These are phyloP conservation scores for Borovskyia barvae DNA, from an alignment of 208 protist genomes.

Conservation along the genomic window DNA sequence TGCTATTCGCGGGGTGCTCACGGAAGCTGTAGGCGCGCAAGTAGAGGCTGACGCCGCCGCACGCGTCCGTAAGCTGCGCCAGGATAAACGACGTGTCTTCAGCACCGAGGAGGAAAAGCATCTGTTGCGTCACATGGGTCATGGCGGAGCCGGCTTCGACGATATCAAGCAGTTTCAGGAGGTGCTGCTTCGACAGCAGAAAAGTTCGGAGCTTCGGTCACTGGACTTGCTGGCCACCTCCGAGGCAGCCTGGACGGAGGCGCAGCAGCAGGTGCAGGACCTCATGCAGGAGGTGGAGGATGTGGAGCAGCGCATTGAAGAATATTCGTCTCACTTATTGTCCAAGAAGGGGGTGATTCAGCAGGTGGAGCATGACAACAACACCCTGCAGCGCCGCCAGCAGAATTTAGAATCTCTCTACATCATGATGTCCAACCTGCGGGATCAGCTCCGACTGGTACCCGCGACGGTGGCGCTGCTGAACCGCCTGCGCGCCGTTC, in stretches of 20 bases:
- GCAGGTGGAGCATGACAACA: constrained; percentile 85
- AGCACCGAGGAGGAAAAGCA: constrained; percentile 71
- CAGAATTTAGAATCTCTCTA: constrained; percentile 71
- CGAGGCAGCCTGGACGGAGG: constrained; percentile 46
- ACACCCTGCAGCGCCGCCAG: constrained; percentile 76
- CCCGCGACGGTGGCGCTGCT: constrained; percentile 44
- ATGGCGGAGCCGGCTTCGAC: constrained; percentile 51
- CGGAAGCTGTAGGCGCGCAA: constrained; percentile 53
- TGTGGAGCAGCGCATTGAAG: constrained; percentile 71
- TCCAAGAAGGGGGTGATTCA: constrained; percentile 77
- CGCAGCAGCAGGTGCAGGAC: constrained; percentile 50
- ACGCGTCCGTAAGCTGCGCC: constrained; percentile 66
- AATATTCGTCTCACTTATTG: constrained; percentile 72
- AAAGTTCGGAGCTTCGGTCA: constrained; percentile 70
- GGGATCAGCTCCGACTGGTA: constrained; percentile 61
- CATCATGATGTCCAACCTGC: constrained; percentile 59
- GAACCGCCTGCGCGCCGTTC: constrained; percentile 34
- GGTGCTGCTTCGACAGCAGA: constrained; percentile 62
- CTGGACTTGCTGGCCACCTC: constrained; percentile 60
- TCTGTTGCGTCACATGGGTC: constrained; percentile 59
- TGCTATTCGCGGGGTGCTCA: constrained; percentile 58
- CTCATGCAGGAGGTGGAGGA: constrained; percentile 71
- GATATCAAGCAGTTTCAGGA: constrained; percentile 74
- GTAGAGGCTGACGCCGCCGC: constrained; percentile 70
- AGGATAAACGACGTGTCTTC: constrained; percentile 62